Evolutionary conservation across 2,329 filamentous ascomycete genomes (phyloP).

Genomic region (Pyrenochaeta sp.): DNA sequence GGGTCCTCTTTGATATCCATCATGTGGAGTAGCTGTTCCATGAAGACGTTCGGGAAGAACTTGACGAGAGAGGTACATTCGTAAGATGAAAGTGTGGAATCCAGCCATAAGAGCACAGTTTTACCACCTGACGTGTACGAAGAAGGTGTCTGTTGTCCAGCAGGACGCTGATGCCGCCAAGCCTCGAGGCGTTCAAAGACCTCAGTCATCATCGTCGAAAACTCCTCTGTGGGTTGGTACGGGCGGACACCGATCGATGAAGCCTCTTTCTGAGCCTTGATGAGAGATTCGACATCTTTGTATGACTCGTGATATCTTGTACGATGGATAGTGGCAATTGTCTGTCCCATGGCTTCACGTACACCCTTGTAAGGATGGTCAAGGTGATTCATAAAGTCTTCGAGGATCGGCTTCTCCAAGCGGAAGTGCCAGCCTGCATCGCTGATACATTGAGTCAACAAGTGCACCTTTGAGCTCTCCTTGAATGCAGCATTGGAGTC

Average conservation of each 20-base stretch:
- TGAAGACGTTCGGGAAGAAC: conserved; percentile 90
- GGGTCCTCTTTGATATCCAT: conserved; percentile 99
- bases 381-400: conserved; percentile 88
- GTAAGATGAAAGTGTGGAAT: conserved; percentile 86
- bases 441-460: conserved; percentile 86
- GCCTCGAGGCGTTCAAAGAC: conserved; percentile 82
- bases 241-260: conserved; percentile 86
- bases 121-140: conserved; percentile 96
- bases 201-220: conserved; percentile 72
- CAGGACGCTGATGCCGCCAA: conserved; percentile 84
- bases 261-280: conserved; percentile 77
- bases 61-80: conserved; percentile 90
- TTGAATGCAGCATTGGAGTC: conserved; percentile 97
- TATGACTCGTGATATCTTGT: conserved; percentile 96
- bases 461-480: conserved; percentile 92
- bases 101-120: conserved; percentile 93
- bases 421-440: conserved; percentile 97
- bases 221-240: conserved; percentile 79
- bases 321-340: conserved; percentile 85
- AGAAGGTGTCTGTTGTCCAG: conserved; percentile 91
- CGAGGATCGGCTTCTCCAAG: conserved; percentile 82
- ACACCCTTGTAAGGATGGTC: conserved; percentile 99
- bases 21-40: conserved; percentile 96
- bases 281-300: conserved; percentile 75
- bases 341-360: conserved; percentile 90